Base-by-base conservation (phyloP, 2,329 filamentous ascomycete genomes). In the Zelopaecilomyces penicillatus region DNA sequence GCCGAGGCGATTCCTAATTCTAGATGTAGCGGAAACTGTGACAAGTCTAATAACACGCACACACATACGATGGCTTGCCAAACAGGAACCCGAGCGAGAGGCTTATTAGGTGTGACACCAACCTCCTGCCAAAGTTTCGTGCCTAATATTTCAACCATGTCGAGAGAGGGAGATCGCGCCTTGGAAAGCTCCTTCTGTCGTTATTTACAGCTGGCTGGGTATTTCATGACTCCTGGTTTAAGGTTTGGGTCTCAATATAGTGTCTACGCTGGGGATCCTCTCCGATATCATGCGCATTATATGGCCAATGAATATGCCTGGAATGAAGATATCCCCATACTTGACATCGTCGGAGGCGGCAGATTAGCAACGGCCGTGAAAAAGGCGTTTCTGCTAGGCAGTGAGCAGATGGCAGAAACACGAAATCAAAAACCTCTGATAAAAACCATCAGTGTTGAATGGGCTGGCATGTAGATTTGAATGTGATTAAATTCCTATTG, bases 231-330 rank as follows among this genome's bases (percentile, higher is more conserved):
- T 44, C 93, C 93, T 1, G 93, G 93, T 6, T 74, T 98, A 42
- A 86, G 93, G 28, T 98, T 98, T 58, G 93, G 93, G 28, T 94
- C 90, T 56, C 82, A 93, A 58, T 96, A 95, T 65, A 88, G 89
- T 54, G 87, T 94, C 5, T 98, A 98, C 57, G 93, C 93, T 0
- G 93, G 93, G 38, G 93, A 98, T 61, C 89, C 93, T 1, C 72
- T 98, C 42, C 83, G 93, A 8, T 98, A 94, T 62, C 93, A 98
- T 65, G 93, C 88, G 38, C 93, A 98, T 63, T 97, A 95, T 62
- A 76, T 95, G 55, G 87, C 84, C 6, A 85, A 83, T n/a, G 81
- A 85, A 30, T 80, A 85, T 54, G 80, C 74, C n/a, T 97, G 89
- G 88, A 82, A 96, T 49, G 80, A 95, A 56, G 80, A 89, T 54